Percentiles rank a stretch among this genome's conserved stretches.
These are phyloP conservation scores for Ganoderma multipileum DNA, from an alignment of 1,284 basidiomycete genomes.

Conservation along the genomic window DNA sequence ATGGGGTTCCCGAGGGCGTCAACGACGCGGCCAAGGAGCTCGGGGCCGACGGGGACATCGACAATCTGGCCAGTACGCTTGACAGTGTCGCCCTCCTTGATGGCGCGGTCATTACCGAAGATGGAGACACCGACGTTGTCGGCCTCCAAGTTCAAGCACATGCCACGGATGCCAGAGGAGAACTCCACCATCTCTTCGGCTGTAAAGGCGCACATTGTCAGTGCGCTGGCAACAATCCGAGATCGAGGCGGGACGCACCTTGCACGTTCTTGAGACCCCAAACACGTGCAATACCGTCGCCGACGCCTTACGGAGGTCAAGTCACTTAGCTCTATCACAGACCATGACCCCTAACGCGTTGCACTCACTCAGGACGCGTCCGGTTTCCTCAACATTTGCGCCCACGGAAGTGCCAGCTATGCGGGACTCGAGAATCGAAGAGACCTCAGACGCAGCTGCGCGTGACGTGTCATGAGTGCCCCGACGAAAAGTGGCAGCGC, in stretches of 20 bases:
- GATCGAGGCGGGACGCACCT: conserved; percentile 55
- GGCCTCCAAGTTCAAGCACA: conserved; percentile 99
- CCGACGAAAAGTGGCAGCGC: conserved; percentile 23
- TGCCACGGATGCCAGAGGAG: conserved; percentile 97
- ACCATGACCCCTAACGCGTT: background rate
- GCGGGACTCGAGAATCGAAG: conserved; percentile 98
- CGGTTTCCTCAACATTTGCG: conserved; percentile 98
- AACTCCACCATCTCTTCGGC: conserved; percentile 99
- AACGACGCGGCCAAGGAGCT: conserved; percentile 97
- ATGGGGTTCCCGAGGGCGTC: conserved; percentile 99
- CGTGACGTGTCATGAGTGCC: conserved; percentile 52
- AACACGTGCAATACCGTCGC: conserved; percentile 99
- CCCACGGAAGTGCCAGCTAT: conserved; percentile 92
- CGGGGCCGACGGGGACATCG: conserved; percentile 98
- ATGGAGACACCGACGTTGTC: conserved; percentile 99
- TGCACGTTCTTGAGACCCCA: conserved; percentile 94
- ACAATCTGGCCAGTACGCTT: conserved; percentile 99
- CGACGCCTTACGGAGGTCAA: conserved; percentile 74
- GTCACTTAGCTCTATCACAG: conserved; percentile 10
- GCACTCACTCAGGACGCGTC: conserved; percentile 92
- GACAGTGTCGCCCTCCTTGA: conserved; percentile 99
- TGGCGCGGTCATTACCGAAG: conserved; percentile 99
- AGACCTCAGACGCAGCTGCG: conserved; percentile 97
- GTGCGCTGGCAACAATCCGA: conserved; percentile 14
- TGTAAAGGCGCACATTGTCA: conserved; percentile 42